Evolutionary conservation across 1,284 basidiomycete genomes (phyloP), one percentile per base, ranked within the genome.

Genomic region (Cyathus pygmaeus): DNA sequence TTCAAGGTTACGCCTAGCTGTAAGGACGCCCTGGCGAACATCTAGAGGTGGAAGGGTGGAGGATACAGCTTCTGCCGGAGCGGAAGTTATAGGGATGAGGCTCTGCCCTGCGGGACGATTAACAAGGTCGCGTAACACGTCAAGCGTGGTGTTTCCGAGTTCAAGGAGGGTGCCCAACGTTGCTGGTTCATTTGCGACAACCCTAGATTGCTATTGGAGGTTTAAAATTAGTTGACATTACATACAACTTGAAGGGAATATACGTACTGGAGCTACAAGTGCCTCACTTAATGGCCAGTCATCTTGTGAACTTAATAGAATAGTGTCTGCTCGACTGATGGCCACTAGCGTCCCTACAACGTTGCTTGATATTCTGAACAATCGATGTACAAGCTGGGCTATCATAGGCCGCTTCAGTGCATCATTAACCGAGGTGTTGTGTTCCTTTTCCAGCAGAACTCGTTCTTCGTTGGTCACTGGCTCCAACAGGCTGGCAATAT

Each of bases 161-260:
- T 94, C 93, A 31, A 92, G 84, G 13, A 93, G 78, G 1, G 92
- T 95, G 44, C 91, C 95, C 59, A 94, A 82, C 4, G 93, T 94
- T 5, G 90, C 87, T 4, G 89, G 87, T 66, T 94, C 93, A 21
- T 89, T 88, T 0, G 92, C 82, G 0, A 93, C 90, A 11, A 94
- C 89, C 66, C 93, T 94, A 5, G 91, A 89, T 72, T 93, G 90
- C 93, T 94, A n/a, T 36, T 36, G 15, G 57, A 47, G 27, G 59
- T 59, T 54, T 36, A 50, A 44, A 55, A 19, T 36, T 64, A 58
- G 69, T 36, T 53, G 62, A 54, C 31, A 51, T 47, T 47, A 36
- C 26, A 17, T 31, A 23, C 7, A 65, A 51, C 31, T 57, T 39
- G 15, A 21, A 36, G 42, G 52, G 57, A 46, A 55, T 61, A 44